Base-by-base conservation (phyloP, 2,329 filamentous ascomycete species). In the Fusarium scirpi region DNA sequence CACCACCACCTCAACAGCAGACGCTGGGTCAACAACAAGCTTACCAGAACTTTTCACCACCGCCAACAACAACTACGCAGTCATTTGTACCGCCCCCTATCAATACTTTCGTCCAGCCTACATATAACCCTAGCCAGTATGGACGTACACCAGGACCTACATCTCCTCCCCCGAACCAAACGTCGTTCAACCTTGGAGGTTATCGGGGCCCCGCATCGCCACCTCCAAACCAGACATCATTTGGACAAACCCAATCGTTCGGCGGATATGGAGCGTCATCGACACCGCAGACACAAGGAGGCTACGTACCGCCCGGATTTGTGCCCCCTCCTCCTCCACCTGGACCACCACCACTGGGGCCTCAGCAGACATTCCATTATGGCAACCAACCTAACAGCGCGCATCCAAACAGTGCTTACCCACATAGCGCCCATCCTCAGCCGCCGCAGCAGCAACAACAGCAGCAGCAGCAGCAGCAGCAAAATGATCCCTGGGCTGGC, bases 121-220 rank as follows among this genome's bases (percentile, higher is more conserved):
- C 84, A 8, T 90, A 90, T 76, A 87, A 89, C 69, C 87, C 87
- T 1, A 87, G 86, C 72, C 85, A 83, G 56, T 89, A 86, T 73
- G 87, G 87, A n/a, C 83, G 85, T 44, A 89, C 86, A 30, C 83
- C 86, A 4, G 86, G 86, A 3, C 83, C 87, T 58, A 85, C 85
- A 32, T 91, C 89, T 13, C 88, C 89, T n/a, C 86, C 91, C 1
- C 86, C 91, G 5, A 88, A 86, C 22, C 90, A 92, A 76, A 81
- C 83, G 3, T 81, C 81, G 2, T 86, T 86, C 76, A 80, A 79
- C 13, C 77, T 82, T 53, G 78, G 78, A 16, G 78, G 76, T 22
- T 78, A 80, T 69, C 76, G 80, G 29, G 78, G 78, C 8, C 82
- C 85, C 1, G 80, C 83, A n/a, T 88, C 86, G 15, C 86, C 86